Conservation (phyloP, 129 eudicot species). For the Scalesia atractyloides region DNA sequence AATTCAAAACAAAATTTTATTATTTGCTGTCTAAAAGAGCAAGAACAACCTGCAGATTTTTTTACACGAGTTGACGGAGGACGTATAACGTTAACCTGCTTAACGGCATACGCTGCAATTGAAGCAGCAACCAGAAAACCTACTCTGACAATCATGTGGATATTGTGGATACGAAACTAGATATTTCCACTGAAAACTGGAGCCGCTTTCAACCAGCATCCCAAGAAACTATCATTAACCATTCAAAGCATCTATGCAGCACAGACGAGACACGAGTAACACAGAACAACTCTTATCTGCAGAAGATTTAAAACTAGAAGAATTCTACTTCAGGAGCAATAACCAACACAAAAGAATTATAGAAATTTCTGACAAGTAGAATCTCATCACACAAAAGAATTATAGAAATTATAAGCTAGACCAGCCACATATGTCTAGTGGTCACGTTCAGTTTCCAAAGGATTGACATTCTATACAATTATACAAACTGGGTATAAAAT, state of each 20-base stretch:
- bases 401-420: neutral
- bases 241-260: slow-evolving; percentile 45
- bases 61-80: slow-evolving; percentile 36
- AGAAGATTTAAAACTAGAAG: slow-evolving; percentile 23
- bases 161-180: slow-evolving; percentile 33
- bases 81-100: slow-evolving; percentile 64
- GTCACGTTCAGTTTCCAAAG: too few species aligned
- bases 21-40: neutral
- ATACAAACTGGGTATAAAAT: neutral
- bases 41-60: slow-evolving; percentile 53
- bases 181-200: slow-evolving; percentile 34
- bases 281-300: slow-evolving; percentile 18
- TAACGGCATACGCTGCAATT: slow-evolving; percentile 88
- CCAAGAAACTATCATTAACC: slow-evolving; percentile 47
- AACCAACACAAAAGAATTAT: slow-evolving; percentile 19
- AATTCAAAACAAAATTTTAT: neutral
- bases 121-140: slow-evolving; percentile 98
- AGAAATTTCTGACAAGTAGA: slow-evolving; percentile 26
- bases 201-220: slow-evolving; percentile 48
- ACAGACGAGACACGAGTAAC: slow-evolving; percentile 14
- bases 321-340: slow-evolving; percentile 17
- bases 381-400: too few species aligned
- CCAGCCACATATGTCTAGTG: neutral
- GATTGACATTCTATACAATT: too few species aligned
- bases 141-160: slow-evolving; percentile 86